Percentiles rank a stretch among this genome's conserved stretches.
Conservation (phyloP, 1,284 basidiomycete genomes). For the Cryptococcus hybrid region DNA sequence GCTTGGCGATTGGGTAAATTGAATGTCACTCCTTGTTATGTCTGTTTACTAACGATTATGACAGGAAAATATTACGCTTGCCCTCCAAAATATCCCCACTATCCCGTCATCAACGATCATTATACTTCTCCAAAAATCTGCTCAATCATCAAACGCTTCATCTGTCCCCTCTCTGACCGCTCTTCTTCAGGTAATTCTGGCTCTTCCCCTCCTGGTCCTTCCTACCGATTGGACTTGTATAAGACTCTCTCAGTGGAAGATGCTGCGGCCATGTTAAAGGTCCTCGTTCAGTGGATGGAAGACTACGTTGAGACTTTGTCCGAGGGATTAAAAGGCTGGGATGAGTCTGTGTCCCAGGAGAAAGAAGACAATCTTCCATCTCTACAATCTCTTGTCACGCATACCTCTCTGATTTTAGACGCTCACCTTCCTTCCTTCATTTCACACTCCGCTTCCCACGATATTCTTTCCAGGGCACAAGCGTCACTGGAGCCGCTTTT, state of each 20-base stretch:
- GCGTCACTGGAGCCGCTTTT: conserved; percentile 35
- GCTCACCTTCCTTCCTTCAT: conserved; percentile 45
- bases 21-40: neutral
- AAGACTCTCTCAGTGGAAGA: conserved; percentile 29
- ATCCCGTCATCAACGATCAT: conserved; percentile 35
- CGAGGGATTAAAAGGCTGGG: conserved; percentile 33
- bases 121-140: conserved; percentile 23
- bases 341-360: conserved; percentile 2
- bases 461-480: conserved; percentile 31
- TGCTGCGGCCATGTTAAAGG: conserved; percentile 30
- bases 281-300: conserved; percentile 35
- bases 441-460: conserved; percentile 25
- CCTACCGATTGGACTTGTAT: conserved; percentile 39
- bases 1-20: conserved; percentile 42
- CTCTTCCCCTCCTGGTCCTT: conserved; percentile 36
- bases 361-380: conserved; percentile 4
- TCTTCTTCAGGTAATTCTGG: conserved; percentile 27
- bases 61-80: conserved; percentile 24
- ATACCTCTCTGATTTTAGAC: conserved; percentile 45
- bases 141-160: conserved; percentile 9
- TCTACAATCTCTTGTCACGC: conserved; percentile 22
- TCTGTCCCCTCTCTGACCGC: conserved; percentile 7
- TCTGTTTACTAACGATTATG: neutral
- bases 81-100: conserved; percentile 24
- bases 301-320: conserved; percentile 20